Conservation (phyloP, 1,284 basidiomycete species). For the Porogramme epimiltina region DNA sequence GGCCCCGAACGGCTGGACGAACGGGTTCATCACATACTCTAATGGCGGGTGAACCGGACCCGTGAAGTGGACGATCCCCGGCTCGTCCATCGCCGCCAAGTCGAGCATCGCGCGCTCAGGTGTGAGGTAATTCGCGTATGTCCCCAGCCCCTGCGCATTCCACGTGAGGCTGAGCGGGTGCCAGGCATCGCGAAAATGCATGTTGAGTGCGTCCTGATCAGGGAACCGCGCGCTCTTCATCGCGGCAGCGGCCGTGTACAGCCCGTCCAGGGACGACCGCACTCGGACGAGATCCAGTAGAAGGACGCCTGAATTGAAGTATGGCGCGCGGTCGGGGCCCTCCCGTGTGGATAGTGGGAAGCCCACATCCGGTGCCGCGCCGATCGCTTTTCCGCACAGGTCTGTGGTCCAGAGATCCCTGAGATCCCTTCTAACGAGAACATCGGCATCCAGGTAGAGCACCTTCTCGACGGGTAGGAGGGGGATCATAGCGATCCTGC, state of each 20-base stretch:
- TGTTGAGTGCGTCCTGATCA: slow-evolving; percentile 57
- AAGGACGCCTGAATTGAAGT: slow-evolving; percentile 61
- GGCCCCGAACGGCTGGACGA: slow-evolving; percentile 51
- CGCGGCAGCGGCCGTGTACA: slow-evolving; percentile 29
- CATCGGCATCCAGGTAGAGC: slow-evolving; percentile 57
- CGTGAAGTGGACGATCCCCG: slow-evolving; percentile 58
- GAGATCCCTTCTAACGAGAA: slow-evolving; percentile 46
- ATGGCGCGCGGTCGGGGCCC: slow-evolving; percentile 32
- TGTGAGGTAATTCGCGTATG: slow-evolving; percentile 44
- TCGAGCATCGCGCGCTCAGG: slow-evolving; percentile 37
- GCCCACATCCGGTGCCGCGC: slow-evolving; percentile 52
- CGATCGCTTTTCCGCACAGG: slow-evolving; percentile 42
- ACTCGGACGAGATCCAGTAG: slow-evolving; percentile 48
- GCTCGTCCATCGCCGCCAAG: slow-evolving; percentile 40
- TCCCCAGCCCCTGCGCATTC: slow-evolving; percentile 61
- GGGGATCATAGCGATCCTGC: slow-evolving; percentile 49
- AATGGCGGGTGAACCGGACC: slow-evolving; percentile 52
- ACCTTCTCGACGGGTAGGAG: slow-evolving; percentile 51
- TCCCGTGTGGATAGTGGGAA: slow-evolving; percentile 46
- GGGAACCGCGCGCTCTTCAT: slow-evolving; percentile 36
- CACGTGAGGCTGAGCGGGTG: slow-evolving; percentile 41
- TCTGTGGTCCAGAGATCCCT: slow-evolving; percentile 47
- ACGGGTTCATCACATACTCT: slow-evolving; percentile 49
- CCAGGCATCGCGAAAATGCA: slow-evolving; percentile 47
- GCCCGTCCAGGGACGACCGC: slow-evolving; percentile 28